Percentiles rank a stretch among this genome's conserved stretches.
phyloP scores from a whole-genome alignment of 352 stramenopile species.

The Elongisporangium senticosum region DNA sequence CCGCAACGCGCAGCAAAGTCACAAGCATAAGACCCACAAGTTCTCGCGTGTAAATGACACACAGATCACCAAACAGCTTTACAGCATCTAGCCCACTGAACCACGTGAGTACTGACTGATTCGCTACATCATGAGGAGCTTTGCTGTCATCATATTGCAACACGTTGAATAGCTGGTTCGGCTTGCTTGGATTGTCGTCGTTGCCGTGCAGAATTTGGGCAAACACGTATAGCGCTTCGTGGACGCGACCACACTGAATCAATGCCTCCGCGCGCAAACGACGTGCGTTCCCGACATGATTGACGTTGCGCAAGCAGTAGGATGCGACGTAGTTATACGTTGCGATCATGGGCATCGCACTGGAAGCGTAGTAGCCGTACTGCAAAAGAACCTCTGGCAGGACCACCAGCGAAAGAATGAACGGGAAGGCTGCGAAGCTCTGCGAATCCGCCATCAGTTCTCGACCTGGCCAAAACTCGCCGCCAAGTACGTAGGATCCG shows the following conservation, averaged over 20 bases:
- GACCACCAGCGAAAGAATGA: slow-evolving; percentile 33
- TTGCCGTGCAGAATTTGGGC: slow-evolving; percentile 21
- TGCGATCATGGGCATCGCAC: slow-evolving; percentile 50
- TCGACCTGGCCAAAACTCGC: slow-evolving; percentile 53
- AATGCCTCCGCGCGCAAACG: slow-evolving; percentile 47
- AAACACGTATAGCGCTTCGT: slow-evolving; percentile 41
- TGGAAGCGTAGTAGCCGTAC: slow-evolving; percentile 38
- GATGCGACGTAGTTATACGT: slow-evolving; percentile 44
- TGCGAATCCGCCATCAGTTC: slow-evolving; percentile 41
- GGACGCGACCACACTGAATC: slow-evolving; percentile 39
- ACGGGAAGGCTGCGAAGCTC: slow-evolving; percentile 23
- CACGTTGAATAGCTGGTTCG: slow-evolving; percentile 7
- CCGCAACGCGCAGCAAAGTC: slow-evolving; percentile 22
- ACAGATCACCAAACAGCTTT: slow-evolving; percentile 10
- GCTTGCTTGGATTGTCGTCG: not conserved
- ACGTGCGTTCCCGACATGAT: slow-evolving; percentile 47
- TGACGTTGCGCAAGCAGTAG: slow-evolving; percentile 35
- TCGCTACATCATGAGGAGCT: slow-evolving; percentile 25
- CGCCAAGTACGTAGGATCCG: slow-evolving; percentile 44
- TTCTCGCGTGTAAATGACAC: not conserved
- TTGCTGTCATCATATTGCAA: slow-evolving; percentile 26
- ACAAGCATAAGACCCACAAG: slow-evolving; percentile 28
- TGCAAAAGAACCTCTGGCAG: slow-evolving; percentile 48
- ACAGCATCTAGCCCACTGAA: slow-evolving; percentile 18
- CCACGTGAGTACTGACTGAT: slow-evolving; percentile 29